Percentiles rank a stretch among this genome's conserved stretches.
Evolutionary conservation across 106 monocot genomes (phyloP).

Genomic region (Posidonia australis): DNA sequence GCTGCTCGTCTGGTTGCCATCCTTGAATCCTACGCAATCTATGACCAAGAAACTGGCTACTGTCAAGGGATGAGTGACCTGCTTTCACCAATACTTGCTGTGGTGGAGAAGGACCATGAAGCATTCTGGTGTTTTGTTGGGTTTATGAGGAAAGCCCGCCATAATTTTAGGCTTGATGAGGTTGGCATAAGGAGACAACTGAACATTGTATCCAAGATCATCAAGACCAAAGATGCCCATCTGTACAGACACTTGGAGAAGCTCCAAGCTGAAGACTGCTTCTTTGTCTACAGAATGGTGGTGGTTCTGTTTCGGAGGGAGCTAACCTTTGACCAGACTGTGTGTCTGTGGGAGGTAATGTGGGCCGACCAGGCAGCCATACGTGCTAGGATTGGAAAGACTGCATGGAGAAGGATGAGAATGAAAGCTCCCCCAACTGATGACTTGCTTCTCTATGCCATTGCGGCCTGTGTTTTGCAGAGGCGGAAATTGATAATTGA

Average conservation of each 20-base stretch:
- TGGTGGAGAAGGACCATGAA: slow-evolving; percentile 57
- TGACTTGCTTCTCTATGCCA: slow-evolving; percentile 75
- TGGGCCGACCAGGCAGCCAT: slow-evolving; percentile 88
- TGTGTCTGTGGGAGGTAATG: slow-evolving; percentile 90
- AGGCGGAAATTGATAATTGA: slow-evolving; percentile 75
- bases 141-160: slow-evolving; percentile 75
- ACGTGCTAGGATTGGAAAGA: slow-evolving; percentile 47
- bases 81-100: slow-evolving; percentile 62
- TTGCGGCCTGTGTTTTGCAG: slow-evolving; percentile 82
- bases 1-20: slow-evolving; percentile 69
- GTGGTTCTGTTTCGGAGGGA: slow-evolving; percentile 70
- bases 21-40: slow-evolving; percentile 79
- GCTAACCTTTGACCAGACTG: slow-evolving; percentile 76
- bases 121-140: slow-evolving; percentile 95
- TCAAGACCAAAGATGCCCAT: slow-evolving; percentile 54
- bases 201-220: slow-evolving; percentile 69
- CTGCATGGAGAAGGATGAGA: slow-evolving; percentile 35
- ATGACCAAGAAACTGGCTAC: slow-evolving; percentile 83
- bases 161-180: slow-evolving; percentile 79
- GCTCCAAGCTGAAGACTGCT: slow-evolving; percentile 78
- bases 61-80: slow-evolving; percentile 98
- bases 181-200: slow-evolving; percentile 72
- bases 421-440: slow-evolving; percentile 59
- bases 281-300: slow-evolving; percentile 92
- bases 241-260: slow-evolving; percentile 80